phyloP scores from a whole-genome alignment of 345 rosid genomes.

The Jatropha curcas region DNA sequence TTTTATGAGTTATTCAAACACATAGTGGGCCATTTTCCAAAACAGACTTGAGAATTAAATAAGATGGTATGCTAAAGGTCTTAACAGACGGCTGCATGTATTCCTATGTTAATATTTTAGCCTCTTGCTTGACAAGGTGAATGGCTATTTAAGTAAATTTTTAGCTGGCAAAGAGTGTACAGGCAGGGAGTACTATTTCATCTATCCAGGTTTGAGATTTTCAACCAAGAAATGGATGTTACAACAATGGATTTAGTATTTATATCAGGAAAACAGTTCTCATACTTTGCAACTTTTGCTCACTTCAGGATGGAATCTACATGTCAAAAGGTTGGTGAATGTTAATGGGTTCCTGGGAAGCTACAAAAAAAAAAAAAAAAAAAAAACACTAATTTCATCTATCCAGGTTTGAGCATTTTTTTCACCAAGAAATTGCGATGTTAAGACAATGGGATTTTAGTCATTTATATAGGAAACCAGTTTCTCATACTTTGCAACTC shows the following conservation, averaged over 20 bases:
- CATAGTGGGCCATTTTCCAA: not conserved
- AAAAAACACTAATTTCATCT: no score
- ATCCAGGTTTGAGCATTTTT: conserved; percentile 1
- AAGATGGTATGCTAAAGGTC: not conserved
- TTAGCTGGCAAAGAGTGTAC: not conserved
- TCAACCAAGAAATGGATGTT: not conserved
- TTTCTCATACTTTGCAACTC: not conserved
- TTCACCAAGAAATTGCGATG: not conserved
- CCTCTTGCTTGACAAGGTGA: not conserved
- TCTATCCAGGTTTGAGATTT: conserved; percentile 3
- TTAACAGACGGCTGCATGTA: not conserved
- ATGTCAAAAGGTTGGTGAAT: not conserved
- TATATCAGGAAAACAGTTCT: not conserved
- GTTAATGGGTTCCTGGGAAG: not conserved
- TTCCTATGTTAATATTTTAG: conserved; percentile 2
- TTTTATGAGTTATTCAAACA: not conserved
- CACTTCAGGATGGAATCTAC: not conserved
- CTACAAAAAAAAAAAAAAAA: no score
- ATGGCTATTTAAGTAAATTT: not conserved
- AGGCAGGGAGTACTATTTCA: not conserved
- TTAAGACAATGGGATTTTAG: not conserved
- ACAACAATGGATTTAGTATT: not conserved
- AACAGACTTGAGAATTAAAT: not conserved
- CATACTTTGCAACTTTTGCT: not conserved
- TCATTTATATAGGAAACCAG: not conserved